phyloP scores from a whole-genome alignment of 129 eudicot species.

The Flaveria robusta region DNA sequence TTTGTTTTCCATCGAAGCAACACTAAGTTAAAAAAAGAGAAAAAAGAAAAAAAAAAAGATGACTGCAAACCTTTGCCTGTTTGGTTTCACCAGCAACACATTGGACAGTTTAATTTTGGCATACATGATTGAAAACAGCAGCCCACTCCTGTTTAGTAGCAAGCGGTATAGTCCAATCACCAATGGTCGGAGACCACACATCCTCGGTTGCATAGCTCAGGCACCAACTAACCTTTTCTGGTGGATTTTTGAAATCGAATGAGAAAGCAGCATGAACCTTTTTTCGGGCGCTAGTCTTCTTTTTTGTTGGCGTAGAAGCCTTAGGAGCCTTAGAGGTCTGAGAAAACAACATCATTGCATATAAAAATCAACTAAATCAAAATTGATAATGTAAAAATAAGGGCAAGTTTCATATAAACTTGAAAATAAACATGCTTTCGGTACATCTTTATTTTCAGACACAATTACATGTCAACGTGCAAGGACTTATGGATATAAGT shows the following conservation, averaged over 20 bases:
- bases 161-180: conserved; percentile 36
- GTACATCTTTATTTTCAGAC: too few species aligned
- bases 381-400: neutral
- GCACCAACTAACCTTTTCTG: conserved; percentile 48
- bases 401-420: neutral
- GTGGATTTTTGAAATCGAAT: conserved; percentile 48
- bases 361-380: neutral
- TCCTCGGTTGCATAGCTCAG: conserved; percentile 37
- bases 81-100: conserved; percentile 13
- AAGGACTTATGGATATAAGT: too few species aligned
- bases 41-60: neutral
- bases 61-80: conserved; percentile 22
- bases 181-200: conserved; percentile 49
- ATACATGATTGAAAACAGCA: conserved; percentile 41
- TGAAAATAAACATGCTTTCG: too few species aligned
- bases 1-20: conserved; percentile 17
- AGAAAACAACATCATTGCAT: conserved; percentile 17
- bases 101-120: conserved; percentile 12
- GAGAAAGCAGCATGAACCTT: conserved; percentile 36
- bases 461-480: too few species aligned
- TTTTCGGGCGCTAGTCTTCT: conserved; percentile 43
- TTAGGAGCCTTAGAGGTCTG: conserved; percentile 27
- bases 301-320: conserved; percentile 41
- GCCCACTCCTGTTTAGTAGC: conserved; percentile 49
- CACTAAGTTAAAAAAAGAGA: neutral